Evolutionary conservation across 2,329 filamentous ascomycete species (phyloP), one percentile per base, ranked within the genome.

Genomic region (Macrophomina pseudophaseolina): DNA sequence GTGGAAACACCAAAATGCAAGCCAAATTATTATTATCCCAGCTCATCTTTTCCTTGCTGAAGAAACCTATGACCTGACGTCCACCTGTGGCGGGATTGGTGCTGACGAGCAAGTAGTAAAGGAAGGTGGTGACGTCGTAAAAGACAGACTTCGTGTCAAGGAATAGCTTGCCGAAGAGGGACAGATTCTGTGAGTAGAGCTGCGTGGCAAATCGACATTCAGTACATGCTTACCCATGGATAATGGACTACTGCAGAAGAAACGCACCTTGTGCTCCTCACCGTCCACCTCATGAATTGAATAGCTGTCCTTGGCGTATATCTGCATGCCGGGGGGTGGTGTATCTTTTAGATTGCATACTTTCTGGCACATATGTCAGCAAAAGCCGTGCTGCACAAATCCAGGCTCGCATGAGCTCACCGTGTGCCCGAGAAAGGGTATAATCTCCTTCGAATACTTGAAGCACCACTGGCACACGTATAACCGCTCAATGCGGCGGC

Each of bases 1-100:
- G 95, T 1, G 95, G 95, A 74, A 98, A 98, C 16, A 98, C 87
- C 6, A 98, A 84, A 72, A 99, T 99, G 76, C 95, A 99, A 0
- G 95, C 95, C 5, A 99, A 85, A 71, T 98, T 99, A 79, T 99
- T 98, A 74, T 94, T 94, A 74, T 99, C 95, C 94, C 95, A 99
- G 3, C 93, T 97, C 84, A 97, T 91, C 78, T 98, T 98, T 79
- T 99, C 95, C 77, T 99, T 98, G 70, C 92, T 96, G 82, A 98
- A 99, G 85, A 98, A 98, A n/a, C 95, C 95, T 1, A 94, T 87
- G 35, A 97, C 89, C 74, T 90, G 88, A 38, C 48, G 68, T 69
- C 18, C 53, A 30, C 40, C 52, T 18, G 56, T 67, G 7, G 16
- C 30, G 9, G 58, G 66, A 4, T 66, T 52, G 1, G 75, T 73